phyloP scores from a whole-genome alignment of 176 grass and related monocot species.

The Cenchrus americanus region DNA sequence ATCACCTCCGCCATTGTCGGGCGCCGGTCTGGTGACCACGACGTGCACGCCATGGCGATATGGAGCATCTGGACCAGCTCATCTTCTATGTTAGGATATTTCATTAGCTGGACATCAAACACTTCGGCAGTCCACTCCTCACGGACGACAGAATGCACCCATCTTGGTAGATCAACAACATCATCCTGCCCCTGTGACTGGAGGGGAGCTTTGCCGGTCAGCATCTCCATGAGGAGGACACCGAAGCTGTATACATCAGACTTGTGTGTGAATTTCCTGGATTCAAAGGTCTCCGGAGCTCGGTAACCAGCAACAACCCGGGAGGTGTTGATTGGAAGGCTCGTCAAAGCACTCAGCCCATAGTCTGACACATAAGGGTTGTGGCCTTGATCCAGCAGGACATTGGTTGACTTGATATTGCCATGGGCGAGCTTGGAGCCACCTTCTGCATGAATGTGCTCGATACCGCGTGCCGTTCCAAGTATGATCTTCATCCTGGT shows the following conservation, averaged over 20 bases:
- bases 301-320: conserved; percentile 63
- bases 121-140: conserved; percentile 99
- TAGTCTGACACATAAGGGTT: conserved; percentile 79
- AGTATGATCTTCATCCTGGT: conserved; percentile 84
- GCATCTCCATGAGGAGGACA: conserved; percentile 92
- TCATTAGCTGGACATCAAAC: conserved; percentile 78
- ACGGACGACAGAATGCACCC: conserved; percentile 71
- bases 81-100: conserved; percentile 70
- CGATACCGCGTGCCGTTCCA: conserved; percentile 68
- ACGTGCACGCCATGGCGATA: conserved; percentile 80
- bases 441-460: conserved; percentile 80
- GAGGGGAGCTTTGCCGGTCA: conserved; percentile 90
- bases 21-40: conserved; percentile 61
- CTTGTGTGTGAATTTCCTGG: conserved; percentile 83
- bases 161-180: conserved; percentile 61
- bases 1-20: conserved; percentile 76
- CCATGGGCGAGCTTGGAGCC: conserved; percentile 84
- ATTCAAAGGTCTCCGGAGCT: conserved; percentile 81
- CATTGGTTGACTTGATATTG: conserved; percentile 96
- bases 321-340: conserved; percentile 65
- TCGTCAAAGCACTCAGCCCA: conserved; percentile 69
- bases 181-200: conserved; percentile 89
- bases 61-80: conserved; percentile 96
- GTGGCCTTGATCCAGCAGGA: conserved; percentile 74
- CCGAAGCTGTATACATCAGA: conserved; percentile 95